Conservation (phyloP, 495 filamentous ascomycete genomes). For the Platismatia glauca region DNA sequence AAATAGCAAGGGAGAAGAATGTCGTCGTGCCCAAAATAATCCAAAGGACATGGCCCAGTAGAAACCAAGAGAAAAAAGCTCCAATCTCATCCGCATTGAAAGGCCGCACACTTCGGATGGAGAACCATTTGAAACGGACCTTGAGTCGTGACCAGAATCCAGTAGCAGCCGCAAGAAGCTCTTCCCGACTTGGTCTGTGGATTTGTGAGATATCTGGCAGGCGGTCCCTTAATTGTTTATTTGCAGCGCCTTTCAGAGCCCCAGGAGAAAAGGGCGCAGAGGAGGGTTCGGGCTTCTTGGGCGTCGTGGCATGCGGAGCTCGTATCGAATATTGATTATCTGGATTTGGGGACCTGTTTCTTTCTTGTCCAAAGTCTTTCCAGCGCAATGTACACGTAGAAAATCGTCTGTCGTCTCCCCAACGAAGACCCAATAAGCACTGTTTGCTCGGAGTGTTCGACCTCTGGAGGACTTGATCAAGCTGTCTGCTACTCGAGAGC, state of each 20-base stretch:
- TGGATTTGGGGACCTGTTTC: background rate
- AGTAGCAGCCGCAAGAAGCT: conserved; percentile 82
- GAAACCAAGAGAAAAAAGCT: conserved; percentile 89
- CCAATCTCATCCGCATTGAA: conserved; percentile 94
- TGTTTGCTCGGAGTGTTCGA: background rate
- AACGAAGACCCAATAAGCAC: background rate
- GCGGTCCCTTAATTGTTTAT: conserved; percentile 50
- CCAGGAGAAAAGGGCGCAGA: background rate
- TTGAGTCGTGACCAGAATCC: conserved; percentile 88
- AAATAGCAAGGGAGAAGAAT: conserved; percentile 85
- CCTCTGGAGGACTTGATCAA: background rate
- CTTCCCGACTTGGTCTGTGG: conserved; percentile 86
- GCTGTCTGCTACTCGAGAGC: background rate
- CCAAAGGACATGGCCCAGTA: conserved; percentile 91
- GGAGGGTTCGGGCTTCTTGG: background rate
- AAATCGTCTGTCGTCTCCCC: background rate
- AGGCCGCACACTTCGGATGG: conserved; percentile 87
- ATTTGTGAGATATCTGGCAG: conserved; percentile 59
- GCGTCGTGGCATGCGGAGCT: background rate
- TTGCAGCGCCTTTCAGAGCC: conserved; percentile 6
- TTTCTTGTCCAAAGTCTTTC: background rate
- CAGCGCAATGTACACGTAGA: background rate
- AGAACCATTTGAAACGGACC: conserved; percentile 95
- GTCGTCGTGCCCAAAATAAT: conserved; percentile 91
- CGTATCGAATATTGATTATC: background rate